A percentile compares a stretch with the other conserved stretches of the same genome.
phyloP scores from a whole-genome alignment of 306 rosid species.

The Echinosophora koreensis region DNA sequence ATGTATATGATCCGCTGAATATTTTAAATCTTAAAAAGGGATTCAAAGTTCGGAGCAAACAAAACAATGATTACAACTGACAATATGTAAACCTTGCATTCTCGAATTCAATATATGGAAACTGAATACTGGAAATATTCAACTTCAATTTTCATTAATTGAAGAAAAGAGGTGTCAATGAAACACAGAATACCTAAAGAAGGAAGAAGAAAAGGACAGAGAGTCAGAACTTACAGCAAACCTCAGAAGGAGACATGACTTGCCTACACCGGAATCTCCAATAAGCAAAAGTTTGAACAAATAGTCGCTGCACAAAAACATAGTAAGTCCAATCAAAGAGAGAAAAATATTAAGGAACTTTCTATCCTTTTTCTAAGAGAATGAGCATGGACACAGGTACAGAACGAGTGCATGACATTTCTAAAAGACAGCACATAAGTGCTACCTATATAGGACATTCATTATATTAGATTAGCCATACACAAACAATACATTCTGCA shows the following conservation, averaged over 20 bases:
- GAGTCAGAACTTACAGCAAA: slow-evolving; percentile 84
- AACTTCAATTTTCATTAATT: slow-evolving; percentile 27
- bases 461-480: slow-evolving; percentile 3
- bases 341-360: slow-evolving; percentile 17
- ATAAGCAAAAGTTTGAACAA: slow-evolving; percentile 96
- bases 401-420: slow-evolving; percentile 27
- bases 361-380: slow-evolving; percentile 17
- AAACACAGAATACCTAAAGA: slow-evolving; percentile 7
- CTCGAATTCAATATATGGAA: slow-evolving; percentile 17
- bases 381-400: slow-evolving; percentile 26
- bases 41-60: slow-evolving; percentile 20
- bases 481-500: slow-evolving; percentile 36
- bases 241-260: slow-evolving; percentile 99
- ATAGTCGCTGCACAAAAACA: slow-evolving; percentile 76
- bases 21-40: slow-evolving; percentile 7
- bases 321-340: slow-evolving; percentile 22
- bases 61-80: slow-evolving; percentile 1
- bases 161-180: not conserved
- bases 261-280: slow-evolving; percentile 99
- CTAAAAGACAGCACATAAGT: slow-evolving; percentile 11
- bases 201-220: slow-evolving; percentile 8
- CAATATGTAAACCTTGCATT: slow-evolving; percentile 13
- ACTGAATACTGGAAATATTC: not conserved
- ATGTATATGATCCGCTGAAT: not conserved
- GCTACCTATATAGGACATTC: slow-evolving; percentile 21